These are phyloP conservation scores for Fusarium duplospermum DNA, from an alignment of 2,329 filamentous ascomycete genomes.

Conservation along the genomic window DNA sequence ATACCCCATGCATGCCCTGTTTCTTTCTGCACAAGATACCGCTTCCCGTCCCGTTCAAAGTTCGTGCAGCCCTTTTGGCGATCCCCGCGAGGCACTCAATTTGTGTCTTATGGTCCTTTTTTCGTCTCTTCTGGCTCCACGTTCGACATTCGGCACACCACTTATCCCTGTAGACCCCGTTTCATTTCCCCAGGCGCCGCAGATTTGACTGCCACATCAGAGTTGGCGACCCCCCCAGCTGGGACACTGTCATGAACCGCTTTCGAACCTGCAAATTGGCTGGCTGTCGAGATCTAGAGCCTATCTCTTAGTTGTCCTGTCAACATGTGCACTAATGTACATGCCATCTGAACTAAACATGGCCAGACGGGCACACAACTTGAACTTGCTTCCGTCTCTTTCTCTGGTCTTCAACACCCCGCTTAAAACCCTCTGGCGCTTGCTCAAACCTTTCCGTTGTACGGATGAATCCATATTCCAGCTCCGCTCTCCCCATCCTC, in stretches of 20 bases:
- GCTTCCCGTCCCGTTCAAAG: conserved; percentile 17
- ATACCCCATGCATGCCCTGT: not conserved
- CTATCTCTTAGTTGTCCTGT: conserved; percentile 1
- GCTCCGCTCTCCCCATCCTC: conserved; percentile 13
- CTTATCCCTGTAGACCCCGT: conserved; percentile 42
- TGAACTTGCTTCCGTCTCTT: not conserved
- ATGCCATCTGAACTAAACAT: conserved; percentile 2
- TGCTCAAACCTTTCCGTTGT: conserved; percentile 38
- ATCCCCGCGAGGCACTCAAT: not conserved
- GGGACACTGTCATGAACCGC: conserved; percentile 19
- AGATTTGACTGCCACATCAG: conserved; percentile 17
- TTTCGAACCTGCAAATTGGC: conserved; percentile 36
- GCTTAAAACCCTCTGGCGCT: conserved; percentile 32
- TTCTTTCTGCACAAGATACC: conserved; percentile 20
- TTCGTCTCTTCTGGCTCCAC: not conserved
- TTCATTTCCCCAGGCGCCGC: conserved; percentile 43
- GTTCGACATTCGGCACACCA: conserved; percentile 15
- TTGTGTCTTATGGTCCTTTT: conserved; percentile 18
- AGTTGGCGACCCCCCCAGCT: not conserved
- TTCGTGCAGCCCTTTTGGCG: conserved; percentile 13
- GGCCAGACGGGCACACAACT: not conserved
- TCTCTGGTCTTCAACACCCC: conserved; percentile 2
- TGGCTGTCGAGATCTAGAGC: conserved; percentile 37
- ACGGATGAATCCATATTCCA: conserved; percentile 12
- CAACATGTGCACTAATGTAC: not conserved